Evolutionary conservation across 495 filamentous ascomycete species (phyloP).

Genomic region (Talaromyces liani): DNA sequence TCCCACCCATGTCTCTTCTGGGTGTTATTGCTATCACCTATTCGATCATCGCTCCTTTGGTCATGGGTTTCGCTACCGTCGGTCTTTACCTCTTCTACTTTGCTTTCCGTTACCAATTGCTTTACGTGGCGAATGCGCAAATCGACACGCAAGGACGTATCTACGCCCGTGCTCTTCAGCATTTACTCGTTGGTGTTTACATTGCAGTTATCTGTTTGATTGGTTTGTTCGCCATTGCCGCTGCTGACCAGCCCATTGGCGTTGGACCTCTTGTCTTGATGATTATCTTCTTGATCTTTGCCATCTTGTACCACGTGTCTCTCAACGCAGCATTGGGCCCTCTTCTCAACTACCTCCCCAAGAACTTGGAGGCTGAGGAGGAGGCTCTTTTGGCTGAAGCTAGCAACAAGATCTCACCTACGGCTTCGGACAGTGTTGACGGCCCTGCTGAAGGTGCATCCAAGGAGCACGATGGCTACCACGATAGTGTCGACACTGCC

Average conservation of each 20-base stretch:
- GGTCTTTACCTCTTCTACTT: slow-evolving; percentile 85
- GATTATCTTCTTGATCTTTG: slow-evolving; percentile 74
- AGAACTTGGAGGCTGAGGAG: slow-evolving; percentile 55
- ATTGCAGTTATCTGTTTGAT: slow-evolving; percentile 80
- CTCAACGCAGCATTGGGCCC: slow-evolving; percentile 75
- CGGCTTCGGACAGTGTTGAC: slow-evolving; percentile 21
- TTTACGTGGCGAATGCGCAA: slow-evolving; percentile 78
- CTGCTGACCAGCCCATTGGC: slow-evolving; percentile 46
- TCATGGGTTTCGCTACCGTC: slow-evolving; percentile 79
- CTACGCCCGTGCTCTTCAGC: slow-evolving; percentile 85
- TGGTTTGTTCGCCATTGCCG: slow-evolving; percentile 73
- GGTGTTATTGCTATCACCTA: slow-evolving; percentile 84
- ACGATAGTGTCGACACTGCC: slow-evolving; percentile 25
- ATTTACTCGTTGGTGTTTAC: slow-evolving; percentile 84
- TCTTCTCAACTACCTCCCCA: slow-evolving; percentile 74
- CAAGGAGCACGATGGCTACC: slow-evolving; percentile 23
- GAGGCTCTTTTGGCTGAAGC: slow-evolving; percentile 51
- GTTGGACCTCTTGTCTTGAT: slow-evolving; percentile 77
- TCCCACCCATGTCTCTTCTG: slow-evolving; percentile 81
- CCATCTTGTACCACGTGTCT: slow-evolving; percentile 72
- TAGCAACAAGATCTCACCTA: slow-evolving; percentile 22
- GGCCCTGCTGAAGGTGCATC: slow-evolving; percentile 15
- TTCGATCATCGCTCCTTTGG: slow-evolving; percentile 81
- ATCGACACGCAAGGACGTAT: slow-evolving; percentile 89
- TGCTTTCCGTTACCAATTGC: slow-evolving; percentile 89